Evolutionary conservation across 768 basidiomycete genomes (phyloP).

Genomic region (Trametes cubensis): DNA sequence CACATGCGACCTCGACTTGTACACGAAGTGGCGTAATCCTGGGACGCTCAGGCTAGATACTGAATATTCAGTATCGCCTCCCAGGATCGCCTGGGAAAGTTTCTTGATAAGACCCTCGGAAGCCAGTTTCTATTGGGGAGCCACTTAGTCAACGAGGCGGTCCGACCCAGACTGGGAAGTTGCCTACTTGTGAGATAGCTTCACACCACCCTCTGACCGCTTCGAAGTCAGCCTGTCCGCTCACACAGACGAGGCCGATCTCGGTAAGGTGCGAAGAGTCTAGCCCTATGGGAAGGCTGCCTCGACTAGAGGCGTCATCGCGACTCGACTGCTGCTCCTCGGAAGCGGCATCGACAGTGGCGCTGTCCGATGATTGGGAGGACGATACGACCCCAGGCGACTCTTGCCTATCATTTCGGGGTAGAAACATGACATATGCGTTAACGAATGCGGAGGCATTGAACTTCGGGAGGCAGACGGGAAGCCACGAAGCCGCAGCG

Average conservation of each 20-base stretch:
- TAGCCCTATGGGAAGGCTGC: conserved; percentile 22
- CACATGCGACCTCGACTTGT: conserved; percentile 87
- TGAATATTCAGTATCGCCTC: conserved; percentile 62
- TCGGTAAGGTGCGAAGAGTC: conserved; percentile 20
- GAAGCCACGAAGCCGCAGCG: conserved; percentile 89
- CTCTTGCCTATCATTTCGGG: conserved; percentile 28
- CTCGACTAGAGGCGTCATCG: conserved; percentile 7
- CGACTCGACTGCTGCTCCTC: neutral
- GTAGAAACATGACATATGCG: conserved; percentile 79
- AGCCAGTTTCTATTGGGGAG: conserved; percentile 57
- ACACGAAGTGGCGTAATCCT: conserved; percentile 91
- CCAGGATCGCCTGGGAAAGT: conserved; percentile 49
- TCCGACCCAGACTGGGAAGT: neutral
- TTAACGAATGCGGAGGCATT: conserved; percentile 89
- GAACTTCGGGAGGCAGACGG: conserved; percentile 94
- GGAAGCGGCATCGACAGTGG: neutral
- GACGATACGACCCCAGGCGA: neutral
- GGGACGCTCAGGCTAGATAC: conserved; percentile 82
- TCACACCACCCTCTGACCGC: conserved; percentile 79
- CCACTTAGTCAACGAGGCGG: neutral
- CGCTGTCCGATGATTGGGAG: neutral
- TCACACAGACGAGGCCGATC: conserved; percentile 74
- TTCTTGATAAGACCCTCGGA: conserved; percentile 57
- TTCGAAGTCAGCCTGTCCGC: conserved; percentile 83
- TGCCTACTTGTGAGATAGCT: conserved; percentile 57